phyloP scores from a whole-genome alignment of 2,329 filamentous ascomycete species.

The Fusarium brevicatenulatum region DNA sequence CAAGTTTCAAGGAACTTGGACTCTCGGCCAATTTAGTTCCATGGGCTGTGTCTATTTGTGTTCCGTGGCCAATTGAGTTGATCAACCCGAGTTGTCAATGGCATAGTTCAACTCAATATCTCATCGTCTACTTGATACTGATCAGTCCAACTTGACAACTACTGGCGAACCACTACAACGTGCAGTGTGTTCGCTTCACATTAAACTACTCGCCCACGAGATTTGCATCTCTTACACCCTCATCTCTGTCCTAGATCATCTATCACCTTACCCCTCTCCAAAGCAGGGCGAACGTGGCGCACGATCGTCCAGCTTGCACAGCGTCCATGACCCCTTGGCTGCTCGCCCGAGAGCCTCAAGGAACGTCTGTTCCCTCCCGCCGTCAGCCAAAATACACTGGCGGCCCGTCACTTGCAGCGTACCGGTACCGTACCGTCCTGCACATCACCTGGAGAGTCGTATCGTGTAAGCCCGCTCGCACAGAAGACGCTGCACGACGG shows the following conservation, averaged over 20 bases:
- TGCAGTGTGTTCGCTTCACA: slow-evolving; percentile 39
- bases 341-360: slow-evolving; percentile 37
- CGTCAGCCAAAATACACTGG: slow-evolving; percentile 17
- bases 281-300: slow-evolving; percentile 43
- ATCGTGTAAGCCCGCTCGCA: slow-evolving; percentile 24
- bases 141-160: neutral
- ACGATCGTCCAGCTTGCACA: slow-evolving; percentile 39
- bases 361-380: slow-evolving; percentile 21
- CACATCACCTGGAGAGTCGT: slow-evolving; percentile 25
- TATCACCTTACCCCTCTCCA: slow-evolving; percentile 26
- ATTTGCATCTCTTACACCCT: slow-evolving; percentile 36
- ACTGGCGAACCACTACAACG: slow-evolving; percentile 21
- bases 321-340: slow-evolving; percentile 19
- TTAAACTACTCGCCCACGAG: slow-evolving; percentile 36
- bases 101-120: neutral
- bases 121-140: neutral
- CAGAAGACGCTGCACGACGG: slow-evolving; percentile 26
- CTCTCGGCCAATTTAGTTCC: slow-evolving; percentile 8
- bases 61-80: slow-evolving; percentile 26
- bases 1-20: slow-evolving; percentile 27
- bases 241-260: slow-evolving; percentile 20
- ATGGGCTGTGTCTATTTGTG: neutral
- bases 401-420: slow-evolving; percentile 5
- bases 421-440: neutral
- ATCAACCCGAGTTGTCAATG: neutral